Evolutionary conservation across 352 stramenopile genomes (phyloP).

Genomic region (Hyaloperonospora brassicae): DNA sequence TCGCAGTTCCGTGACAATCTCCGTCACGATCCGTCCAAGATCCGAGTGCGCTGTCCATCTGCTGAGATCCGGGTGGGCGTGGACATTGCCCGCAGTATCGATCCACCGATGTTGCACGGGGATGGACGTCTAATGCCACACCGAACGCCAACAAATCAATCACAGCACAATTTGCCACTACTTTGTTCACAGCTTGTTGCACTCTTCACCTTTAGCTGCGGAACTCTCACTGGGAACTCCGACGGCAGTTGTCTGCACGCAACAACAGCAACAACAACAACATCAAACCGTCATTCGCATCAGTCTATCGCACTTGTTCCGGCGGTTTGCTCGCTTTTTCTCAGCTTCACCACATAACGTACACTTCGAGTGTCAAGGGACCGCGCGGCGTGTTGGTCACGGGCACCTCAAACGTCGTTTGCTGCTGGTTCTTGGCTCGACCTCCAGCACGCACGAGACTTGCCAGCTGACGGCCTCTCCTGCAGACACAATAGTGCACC

Average conservation of each 20-base stretch:
- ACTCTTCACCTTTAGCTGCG: conserved; percentile 42
- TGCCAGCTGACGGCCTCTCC: conserved; percentile 62
- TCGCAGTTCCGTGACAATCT: conserved; percentile 60
- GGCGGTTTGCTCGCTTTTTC: neutral
- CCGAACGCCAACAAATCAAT: too few species aligned
- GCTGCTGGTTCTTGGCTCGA: conserved; percentile 78
- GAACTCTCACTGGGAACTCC: conserved; percentile 66
- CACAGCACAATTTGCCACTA: too few species aligned
- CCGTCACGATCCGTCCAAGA: conserved; percentile 66
- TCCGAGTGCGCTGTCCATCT: conserved; percentile 81
- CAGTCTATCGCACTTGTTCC: neutral
- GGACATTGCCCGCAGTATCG: conserved; percentile 59
- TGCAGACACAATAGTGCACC: conserved; percentile 17
- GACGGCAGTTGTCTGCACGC: conserved; percentile 47
- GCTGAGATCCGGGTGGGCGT: conserved; percentile 61
- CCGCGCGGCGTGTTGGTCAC: conserved; percentile 54
- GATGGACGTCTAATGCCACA: conserved; percentile 41
- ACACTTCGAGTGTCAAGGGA: conserved; percentile 44
- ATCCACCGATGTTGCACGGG: conserved; percentile 69
- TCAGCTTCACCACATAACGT: conserved; percentile 3
- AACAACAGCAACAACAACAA: too few species aligned
- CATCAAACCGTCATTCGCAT: neutral
- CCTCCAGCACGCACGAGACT: conserved; percentile 74
- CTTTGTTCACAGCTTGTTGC: neutral
- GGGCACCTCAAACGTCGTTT: conserved; percentile 75